Conservation (phyloP, 2,329 filamentous ascomycete genomes). For the Chaetomiaceae sp. region DNA sequence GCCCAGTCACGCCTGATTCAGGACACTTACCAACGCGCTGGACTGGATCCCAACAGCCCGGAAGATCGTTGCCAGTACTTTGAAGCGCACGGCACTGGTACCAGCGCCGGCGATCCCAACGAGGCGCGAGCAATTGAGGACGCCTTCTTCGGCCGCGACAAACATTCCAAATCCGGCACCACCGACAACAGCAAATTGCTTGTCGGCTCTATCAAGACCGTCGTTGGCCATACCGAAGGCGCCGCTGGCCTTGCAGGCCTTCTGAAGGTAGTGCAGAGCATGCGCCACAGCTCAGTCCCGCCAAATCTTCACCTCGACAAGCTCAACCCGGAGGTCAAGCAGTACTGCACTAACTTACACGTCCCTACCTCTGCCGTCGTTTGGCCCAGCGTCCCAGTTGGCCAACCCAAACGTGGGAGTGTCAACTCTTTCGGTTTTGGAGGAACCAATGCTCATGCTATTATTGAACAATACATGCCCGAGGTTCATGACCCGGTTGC, state of each 20-base stretch:
- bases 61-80: constrained; percentile 43
- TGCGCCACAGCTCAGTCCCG: constrained; percentile 38
- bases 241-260: constrained; percentile 47
- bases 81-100: constrained; percentile 42
- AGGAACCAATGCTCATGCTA: constrained; percentile 42
- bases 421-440: constrained; percentile 46
- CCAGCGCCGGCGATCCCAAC: constrained; percentile 37
- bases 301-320: constrained; percentile 42
- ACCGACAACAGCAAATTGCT: constrained; percentile 28
- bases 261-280: constrained; percentile 40
- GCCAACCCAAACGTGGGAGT: constrained; percentile 39
- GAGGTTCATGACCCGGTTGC: constrained; percentile 29
- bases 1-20: constrained; percentile 44
- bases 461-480: constrained; percentile 39
- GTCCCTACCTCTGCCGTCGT: constrained; percentile 32
- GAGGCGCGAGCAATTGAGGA: constrained; percentile 42
- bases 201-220: constrained; percentile 42
- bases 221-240: constrained; percentile 48
- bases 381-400: constrained; percentile 35
- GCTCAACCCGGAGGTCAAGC: constrained; percentile 39
- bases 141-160: constrained; percentile 35
- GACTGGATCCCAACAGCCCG: constrained; percentile 33
- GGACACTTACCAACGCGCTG: constrained; percentile 41
- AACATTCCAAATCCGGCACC: background rate
- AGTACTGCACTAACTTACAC: constrained; percentile 33